Evolutionary conservation across 2,329 filamentous ascomycete species (phyloP).

Genomic region (Aureobasidium sp.): DNA sequence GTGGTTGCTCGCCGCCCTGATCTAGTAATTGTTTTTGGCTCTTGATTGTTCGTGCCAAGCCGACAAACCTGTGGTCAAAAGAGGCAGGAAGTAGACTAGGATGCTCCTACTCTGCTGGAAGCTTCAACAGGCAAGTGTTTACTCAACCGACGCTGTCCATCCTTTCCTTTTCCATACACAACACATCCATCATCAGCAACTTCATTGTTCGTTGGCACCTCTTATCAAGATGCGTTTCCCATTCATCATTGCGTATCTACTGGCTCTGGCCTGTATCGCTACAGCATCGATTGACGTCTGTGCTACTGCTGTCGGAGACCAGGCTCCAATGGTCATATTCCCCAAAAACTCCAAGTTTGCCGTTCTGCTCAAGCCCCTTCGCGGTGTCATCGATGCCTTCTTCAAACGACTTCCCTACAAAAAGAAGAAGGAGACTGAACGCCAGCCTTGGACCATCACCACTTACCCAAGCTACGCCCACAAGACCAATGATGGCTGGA

Average conservation of each 20-base stretch:
- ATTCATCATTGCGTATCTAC: constrained; percentile 4
- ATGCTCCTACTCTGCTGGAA: background rate
- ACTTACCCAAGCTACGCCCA: constrained; percentile 60
- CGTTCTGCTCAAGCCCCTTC: constrained; percentile 10
- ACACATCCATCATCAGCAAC: background rate
- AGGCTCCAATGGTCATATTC: background rate
- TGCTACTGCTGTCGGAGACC: background rate
- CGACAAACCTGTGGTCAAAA: background rate
- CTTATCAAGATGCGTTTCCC: constrained; percentile 15
- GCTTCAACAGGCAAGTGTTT: background rate
- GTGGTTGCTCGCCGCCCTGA: background rate
- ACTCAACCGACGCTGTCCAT: background rate
- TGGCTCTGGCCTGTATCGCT: background rate
- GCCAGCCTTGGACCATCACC: constrained; percentile 27
- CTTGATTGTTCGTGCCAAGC: background rate
- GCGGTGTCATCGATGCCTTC: constrained; percentile 4
- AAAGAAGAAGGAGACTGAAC: background rate
- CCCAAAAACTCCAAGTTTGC: background rate
- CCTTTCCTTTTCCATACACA: background rate
- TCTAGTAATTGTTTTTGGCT: background rate
- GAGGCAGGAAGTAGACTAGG: background rate
- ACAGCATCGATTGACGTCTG: background rate
- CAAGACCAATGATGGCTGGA: constrained; percentile 66
- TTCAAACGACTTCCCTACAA: background rate
- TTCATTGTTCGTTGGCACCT: background rate